Evolutionary conservation across 257 asterid genomes (phyloP).

Genomic region (Voacanga thouarsii): DNA sequence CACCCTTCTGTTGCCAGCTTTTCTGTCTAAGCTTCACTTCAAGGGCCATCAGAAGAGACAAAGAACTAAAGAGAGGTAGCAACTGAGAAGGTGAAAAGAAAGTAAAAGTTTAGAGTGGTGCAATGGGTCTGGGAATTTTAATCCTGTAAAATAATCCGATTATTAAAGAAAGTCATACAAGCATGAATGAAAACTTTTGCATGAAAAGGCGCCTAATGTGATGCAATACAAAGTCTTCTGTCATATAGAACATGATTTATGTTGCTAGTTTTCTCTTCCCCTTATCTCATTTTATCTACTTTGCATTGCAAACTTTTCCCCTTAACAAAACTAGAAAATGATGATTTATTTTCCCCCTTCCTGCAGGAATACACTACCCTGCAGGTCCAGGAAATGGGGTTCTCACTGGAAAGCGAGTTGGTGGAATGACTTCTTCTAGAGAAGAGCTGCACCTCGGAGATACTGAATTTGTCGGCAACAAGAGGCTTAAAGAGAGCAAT

Average conservation of each 20-base stretch:
- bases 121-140: background rate
- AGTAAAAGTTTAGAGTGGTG: background rate
- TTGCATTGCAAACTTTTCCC: background rate
- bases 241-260: background rate
- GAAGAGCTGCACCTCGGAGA: conserved; percentile 27
- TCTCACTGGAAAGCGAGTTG: conserved; percentile 3
- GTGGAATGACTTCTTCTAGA: conserved; percentile 10
- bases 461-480: conserved; percentile 21
- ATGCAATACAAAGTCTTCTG: background rate
- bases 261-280: background rate
- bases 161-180: background rate
- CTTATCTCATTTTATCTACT: background rate
- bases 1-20: background rate
- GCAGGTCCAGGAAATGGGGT: conserved; percentile 23
- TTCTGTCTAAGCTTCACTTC: background rate
- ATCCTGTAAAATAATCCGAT: background rate
- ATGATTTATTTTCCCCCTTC: conserved; percentile 5
- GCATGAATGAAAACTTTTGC: background rate
- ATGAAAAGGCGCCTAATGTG: background rate
- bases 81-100: background rate
- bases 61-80: background rate
- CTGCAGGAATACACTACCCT: conserved; percentile 45
- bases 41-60: background rate
- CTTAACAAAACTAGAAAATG: background rate
- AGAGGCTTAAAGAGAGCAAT: conserved; percentile 19